A percentile compares a stretch with the other conserved stretches of the same genome.
These are phyloP conservation scores for Komagataella mondaviorum DNA, from an alignment of 805 yeast species.

Conservation along the genomic window DNA sequence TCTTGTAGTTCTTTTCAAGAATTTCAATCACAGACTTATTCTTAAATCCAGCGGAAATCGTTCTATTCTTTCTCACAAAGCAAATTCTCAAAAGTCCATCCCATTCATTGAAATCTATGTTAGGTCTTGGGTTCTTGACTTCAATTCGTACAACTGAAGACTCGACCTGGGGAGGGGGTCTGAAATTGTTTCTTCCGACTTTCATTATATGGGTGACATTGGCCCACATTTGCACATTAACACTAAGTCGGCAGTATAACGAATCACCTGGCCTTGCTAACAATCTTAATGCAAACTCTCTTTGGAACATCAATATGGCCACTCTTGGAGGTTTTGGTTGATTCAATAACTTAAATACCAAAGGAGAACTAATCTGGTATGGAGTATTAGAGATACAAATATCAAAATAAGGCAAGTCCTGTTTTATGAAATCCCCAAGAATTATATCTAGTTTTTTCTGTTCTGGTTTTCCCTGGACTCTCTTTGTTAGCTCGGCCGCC, in stretches of 20 bases:
- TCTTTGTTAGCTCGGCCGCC: conserved; percentile 96
- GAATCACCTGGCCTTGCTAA: conserved; percentile 96
- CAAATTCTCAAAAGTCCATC: conserved; percentile 88
- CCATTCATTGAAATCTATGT: conserved; percentile 90
- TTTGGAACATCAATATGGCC: conserved; percentile 91
- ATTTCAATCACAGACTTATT: conserved; percentile 68
- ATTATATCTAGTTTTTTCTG: conserved; percentile 85
- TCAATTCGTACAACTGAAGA: conserved; percentile 92
- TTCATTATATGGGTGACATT: conserved; percentile 96
- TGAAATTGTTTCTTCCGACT: conserved; percentile 90
- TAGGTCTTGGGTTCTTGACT: conserved; percentile 87
- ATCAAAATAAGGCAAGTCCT: conserved; percentile 89
- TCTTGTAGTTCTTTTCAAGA: conserved; percentile 76
- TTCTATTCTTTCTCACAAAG: conserved; percentile 87
- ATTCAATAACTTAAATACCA: conserved; percentile 82
- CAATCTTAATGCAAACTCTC: conserved; percentile 89
- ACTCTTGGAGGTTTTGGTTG: conserved; percentile 93
- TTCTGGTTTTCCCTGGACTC: conserved; percentile 94
- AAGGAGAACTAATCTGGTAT: conserved; percentile 92
- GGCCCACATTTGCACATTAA: conserved; percentile 99
- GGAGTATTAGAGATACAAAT: conserved; percentile 96
- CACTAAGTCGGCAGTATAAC: conserved; percentile 83
- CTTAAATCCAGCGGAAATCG: conserved; percentile 86
- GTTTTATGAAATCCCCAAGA: conserved; percentile 92
- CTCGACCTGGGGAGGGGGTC: conserved; percentile 98